Evolutionary conservation across 208 protist species (phyloP), one percentile per base, ranked within the genome.

Genomic region (Acanthamoeba castellanii): DNA sequence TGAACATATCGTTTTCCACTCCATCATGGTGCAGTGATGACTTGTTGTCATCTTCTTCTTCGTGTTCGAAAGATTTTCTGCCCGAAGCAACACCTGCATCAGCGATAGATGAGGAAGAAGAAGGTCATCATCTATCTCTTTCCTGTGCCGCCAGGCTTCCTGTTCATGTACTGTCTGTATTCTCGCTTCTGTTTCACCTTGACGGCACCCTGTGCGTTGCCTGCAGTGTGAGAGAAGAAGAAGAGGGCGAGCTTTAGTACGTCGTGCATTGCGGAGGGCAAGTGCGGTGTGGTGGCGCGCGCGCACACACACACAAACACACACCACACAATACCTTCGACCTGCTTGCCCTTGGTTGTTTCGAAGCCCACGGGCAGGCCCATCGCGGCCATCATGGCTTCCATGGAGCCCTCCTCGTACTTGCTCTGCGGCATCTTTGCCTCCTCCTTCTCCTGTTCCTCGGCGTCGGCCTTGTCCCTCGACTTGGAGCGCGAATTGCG

Each of bases 381-480:
- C 72, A 81, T 81, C 9, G 72, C 72, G 6, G 72, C 72, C 72
- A 81, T 81, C 72, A 81, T 81, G 30, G 72, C 72, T 30, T 81
- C 72, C 72, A 81, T 50, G 18, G 72, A 81, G 27, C 72, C 72
- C 72, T 81, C 72, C n/a, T 81, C 72, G 32, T 81, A 81, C 72
- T 81, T 20, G 25, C 27, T 22, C 61, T 70, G 72, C 34, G 72
- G 1, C 18, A 50, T 81, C 66, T 74, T 74, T 11, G 34, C 30
- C 72, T 32, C 37, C 13, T 47, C 32, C 11, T 5, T 27, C 16
- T 20, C 72, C 20, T 81, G 16, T 42, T 47, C 72, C 25, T 14
- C 25, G 61, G 18, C 27, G 25, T 68, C 61, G 61, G 18, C 61
- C 18, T 68, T 30, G 61, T 68, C 61, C 9, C 61, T 68, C 25